Conservation (phyloP, 441 rosid species). For the Erodium trifolium region DNA sequence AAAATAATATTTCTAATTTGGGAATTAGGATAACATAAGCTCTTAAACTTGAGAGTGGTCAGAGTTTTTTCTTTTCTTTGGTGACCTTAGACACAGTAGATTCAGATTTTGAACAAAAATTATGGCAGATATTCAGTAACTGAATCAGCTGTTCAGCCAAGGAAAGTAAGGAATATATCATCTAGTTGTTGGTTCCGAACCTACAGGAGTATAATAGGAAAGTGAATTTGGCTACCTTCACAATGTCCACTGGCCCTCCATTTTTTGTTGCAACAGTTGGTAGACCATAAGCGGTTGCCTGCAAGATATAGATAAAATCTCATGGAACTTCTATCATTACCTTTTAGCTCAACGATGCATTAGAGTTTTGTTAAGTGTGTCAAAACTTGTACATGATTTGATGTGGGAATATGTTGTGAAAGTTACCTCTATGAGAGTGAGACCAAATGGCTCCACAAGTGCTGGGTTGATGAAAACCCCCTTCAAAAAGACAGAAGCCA, state of each 20-base stretch:
- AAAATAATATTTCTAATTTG: background rate
- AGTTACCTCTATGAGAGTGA: conserved; percentile 59
- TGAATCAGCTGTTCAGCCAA: no score
- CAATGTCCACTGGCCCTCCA: conserved; percentile 66
- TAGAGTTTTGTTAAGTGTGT: background rate
- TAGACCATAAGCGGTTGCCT: conserved; percentile 74
- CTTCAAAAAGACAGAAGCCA: conserved; percentile 33
- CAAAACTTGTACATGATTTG: background rate
- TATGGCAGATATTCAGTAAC: no score
- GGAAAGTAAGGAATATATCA: no score
- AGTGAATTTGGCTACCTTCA: conserved; percentile 35
- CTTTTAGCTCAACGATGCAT: conserved; percentile 1
- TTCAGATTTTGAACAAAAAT: background rate
- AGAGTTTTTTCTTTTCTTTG: background rate
- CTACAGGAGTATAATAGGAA: no score
- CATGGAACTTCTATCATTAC: background rate
- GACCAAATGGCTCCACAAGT: conserved; percentile 73
- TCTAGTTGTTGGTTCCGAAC: no score
- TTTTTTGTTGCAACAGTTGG: conserved; percentile 66
- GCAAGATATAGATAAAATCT: conserved; percentile 15
- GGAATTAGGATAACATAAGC: background rate
- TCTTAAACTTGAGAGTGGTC: background rate
- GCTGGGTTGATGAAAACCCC: conserved; percentile 78
- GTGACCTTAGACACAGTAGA: background rate
- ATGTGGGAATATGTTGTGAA: conserved; percentile 9